A percentile compares a stretch with the other conserved stretches of the same genome.
phyloP scores from a whole-genome alignment of 768 basidiomycete species.

The Pulveroboletus frians region DNA sequence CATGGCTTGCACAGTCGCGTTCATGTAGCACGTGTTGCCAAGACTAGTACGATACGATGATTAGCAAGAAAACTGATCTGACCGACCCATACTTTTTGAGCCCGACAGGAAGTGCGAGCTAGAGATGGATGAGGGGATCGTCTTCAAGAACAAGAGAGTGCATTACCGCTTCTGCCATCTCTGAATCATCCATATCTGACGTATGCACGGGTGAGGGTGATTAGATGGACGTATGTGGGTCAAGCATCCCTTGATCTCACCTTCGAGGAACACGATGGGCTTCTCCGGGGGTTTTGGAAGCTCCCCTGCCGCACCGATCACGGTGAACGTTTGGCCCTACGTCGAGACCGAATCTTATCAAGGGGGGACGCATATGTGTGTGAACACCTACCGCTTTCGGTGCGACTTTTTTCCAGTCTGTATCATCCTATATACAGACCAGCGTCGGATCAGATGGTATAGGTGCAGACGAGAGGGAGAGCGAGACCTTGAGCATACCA shows the following conservation, averaged over 20 bases:
- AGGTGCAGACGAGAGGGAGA: background rate
- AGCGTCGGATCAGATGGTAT: background rate
- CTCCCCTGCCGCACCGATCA: conserved; percentile 90
- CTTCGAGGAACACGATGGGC: conserved; percentile 80
- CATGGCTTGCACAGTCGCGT: conserved; percentile 90
- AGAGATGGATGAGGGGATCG: conserved; percentile 3
- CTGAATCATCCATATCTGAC: conserved; percentile 78
- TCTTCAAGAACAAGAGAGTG: background rate
- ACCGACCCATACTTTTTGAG: conserved; percentile 55
- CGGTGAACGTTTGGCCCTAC: conserved; percentile 86
- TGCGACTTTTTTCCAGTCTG: conserved; percentile 77
- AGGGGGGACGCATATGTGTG: conserved; percentile 4
- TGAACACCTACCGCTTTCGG: conserved; percentile 63
- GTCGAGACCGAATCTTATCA: background rate
- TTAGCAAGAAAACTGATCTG: background rate
- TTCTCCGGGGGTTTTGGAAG: conserved; percentile 83
- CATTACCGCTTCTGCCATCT: conserved; percentile 75
- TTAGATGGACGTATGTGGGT: conserved; percentile 8
- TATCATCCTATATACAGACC: conserved; percentile 62
- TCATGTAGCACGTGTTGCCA: conserved; percentile 98
- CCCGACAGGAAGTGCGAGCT: conserved; percentile 80
- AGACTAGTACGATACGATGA: conserved; percentile 36
- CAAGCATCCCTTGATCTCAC: conserved; percentile 32
- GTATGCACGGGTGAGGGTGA: conserved; percentile 4
- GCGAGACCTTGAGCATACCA: conserved; percentile 74